Percentiles rank a stretch among this genome's conserved stretches.
Conservation (phyloP, 192 early-diverging fungal genomes). For the Gamsiella multidivaricata region DNA sequence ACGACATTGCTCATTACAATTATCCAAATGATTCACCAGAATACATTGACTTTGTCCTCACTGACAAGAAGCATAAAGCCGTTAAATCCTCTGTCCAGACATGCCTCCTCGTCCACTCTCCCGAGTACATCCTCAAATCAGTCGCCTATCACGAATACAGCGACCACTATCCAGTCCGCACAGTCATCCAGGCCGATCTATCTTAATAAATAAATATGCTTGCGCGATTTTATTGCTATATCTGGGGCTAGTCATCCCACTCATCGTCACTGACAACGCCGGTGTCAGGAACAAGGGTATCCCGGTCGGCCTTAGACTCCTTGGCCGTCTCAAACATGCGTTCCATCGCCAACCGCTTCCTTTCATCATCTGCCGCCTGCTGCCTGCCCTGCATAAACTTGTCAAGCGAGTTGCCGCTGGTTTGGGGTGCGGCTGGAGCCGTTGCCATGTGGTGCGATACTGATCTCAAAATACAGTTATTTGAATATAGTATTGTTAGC, state of each 20-base stretch:
- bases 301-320: conserved; percentile 46
- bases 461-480: neutral
- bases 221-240: neutral
- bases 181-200: conserved; percentile 17
- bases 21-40: conserved; percentile 24
- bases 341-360: conserved; percentile 42
- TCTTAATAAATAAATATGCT: conserved; percentile 3
- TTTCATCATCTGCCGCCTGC: conserved; percentile 42
- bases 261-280: conserved; percentile 40
- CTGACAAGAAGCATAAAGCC: conserved; percentile 32
- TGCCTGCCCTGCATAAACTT: conserved; percentile 49
- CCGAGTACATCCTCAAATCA: conserved; percentile 15
- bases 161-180: conserved; percentile 39
- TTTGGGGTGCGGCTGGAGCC: conserved; percentile 22
- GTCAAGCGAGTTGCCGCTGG: conserved; percentile 31
- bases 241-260: conserved; percentile 35
- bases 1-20: conserved; percentile 44
- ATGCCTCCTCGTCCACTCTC: conserved; percentile 9
- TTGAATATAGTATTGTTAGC: neutral
- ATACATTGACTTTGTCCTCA: conserved; percentile 44
- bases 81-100: conserved; percentile 24
- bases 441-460: conserved; percentile 28
- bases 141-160: conserved; percentile 39
- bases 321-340: conserved; percentile 51
- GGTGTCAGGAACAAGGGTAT: conserved; percentile 45